Evolutionary conservation across 345 rosid genomes (phyloP).

Genomic region (Orychophragmus violaceus): DNA sequence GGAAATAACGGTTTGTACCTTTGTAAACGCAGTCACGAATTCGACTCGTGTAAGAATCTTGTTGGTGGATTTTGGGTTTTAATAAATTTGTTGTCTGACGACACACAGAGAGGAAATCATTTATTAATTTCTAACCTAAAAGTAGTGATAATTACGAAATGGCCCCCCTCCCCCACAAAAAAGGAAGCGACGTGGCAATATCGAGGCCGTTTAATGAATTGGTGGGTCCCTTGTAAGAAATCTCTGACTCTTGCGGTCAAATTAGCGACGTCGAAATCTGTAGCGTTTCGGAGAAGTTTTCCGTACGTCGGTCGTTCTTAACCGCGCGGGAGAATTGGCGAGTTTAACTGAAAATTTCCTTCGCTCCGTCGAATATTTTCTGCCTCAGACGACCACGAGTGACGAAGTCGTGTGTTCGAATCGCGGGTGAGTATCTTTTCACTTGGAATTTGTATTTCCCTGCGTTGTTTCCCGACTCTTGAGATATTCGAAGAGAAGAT

Average conservation of each 20-base stretch:
- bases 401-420: neutral
- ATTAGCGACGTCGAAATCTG: neutral
- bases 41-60: neutral
- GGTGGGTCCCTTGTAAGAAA: neutral
- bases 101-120: neutral
- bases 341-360: neutral
- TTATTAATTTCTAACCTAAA: neutral
- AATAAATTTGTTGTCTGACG: neutral
- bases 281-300: slow-evolving; percentile 1
- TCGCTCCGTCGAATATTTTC: neutral
- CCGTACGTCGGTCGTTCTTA: slow-evolving; percentile 6
- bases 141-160: neutral
- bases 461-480: neutral
- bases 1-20: neutral
- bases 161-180: neutral
- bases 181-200: slow-evolving; percentile 6
- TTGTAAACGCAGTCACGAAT: neutral
- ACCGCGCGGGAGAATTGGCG: slow-evolving; percentile 10
- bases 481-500: neutral
- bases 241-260: neutral
- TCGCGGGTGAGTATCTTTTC: neutral
- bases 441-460: neutral
- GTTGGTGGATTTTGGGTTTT: neutral
- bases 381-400: neutral
- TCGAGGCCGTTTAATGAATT: neutral